phyloP scores from a whole-genome alignment of 2,329 filamentous ascomycete species.

The Xylariaceae sp. region DNA sequence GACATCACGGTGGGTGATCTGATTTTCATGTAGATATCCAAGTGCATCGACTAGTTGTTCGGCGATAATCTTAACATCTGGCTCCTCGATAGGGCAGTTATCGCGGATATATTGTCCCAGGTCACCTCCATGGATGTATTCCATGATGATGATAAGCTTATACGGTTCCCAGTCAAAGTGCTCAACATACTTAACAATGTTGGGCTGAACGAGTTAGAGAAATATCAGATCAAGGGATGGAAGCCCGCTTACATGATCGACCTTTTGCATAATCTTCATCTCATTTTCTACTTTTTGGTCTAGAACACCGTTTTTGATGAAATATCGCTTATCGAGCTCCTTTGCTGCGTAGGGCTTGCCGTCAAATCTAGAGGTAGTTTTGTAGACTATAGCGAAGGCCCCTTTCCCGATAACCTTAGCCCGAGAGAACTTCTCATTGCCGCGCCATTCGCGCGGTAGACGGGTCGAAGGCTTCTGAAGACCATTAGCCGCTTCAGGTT shows the following conservation, averaged over 20 bases:
- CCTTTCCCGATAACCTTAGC: slow-evolving; percentile 81
- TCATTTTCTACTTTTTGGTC: slow-evolving; percentile 95
- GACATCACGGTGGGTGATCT: slow-evolving; percentile 96
- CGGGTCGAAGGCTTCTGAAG: slow-evolving; percentile 34
- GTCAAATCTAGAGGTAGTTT: slow-evolving; percentile 79
- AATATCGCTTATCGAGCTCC: slow-evolving; percentile 86
- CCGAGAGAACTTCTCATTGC: slow-evolving; percentile 79
- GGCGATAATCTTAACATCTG: slow-evolving; percentile 66
- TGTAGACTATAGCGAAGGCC: slow-evolving; percentile 91
- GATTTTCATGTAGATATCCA: slow-evolving; percentile 78
- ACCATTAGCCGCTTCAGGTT: slow-evolving; percentile 19
- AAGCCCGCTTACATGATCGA: slow-evolving; percentile 67
- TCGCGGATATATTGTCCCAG: slow-evolving; percentile 67
- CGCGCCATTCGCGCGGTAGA: slow-evolving; percentile 68
- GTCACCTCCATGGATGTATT: slow-evolving; percentile 79
- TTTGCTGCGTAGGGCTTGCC: slow-evolving; percentile 86
- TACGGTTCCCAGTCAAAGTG: slow-evolving; percentile 76
- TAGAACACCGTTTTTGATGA: slow-evolving; percentile 86
- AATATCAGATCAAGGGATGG: not conserved
- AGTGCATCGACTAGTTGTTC: slow-evolving; percentile 75
- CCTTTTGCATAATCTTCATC: slow-evolving; percentile 87
- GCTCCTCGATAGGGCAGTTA: slow-evolving; percentile 61
- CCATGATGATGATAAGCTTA: slow-evolving; percentile 96
- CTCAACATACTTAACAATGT: slow-evolving; percentile 89
- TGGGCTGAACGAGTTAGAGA: slow-evolving; percentile 50